Evolutionary conservation across 129 eudicot species (phyloP), one percentile per base, ranked within the genome.

Genomic region (Chrysanthemum makinoi): DNA sequence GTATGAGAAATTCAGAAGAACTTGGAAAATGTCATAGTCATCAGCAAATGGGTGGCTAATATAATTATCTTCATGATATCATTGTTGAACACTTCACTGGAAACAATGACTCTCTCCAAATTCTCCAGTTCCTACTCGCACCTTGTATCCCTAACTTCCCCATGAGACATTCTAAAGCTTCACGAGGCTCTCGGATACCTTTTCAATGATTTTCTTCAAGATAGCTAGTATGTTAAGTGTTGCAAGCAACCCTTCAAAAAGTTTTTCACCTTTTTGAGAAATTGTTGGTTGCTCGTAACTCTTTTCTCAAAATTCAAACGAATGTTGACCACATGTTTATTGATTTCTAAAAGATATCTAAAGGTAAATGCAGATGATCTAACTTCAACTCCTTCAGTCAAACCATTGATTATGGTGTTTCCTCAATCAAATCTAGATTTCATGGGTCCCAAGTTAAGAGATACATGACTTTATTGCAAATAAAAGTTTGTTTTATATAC

Each of bases 341-440:
- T 60, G 15, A 60, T 60, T 60, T 26, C 10, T 62, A 30, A 62
- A 44, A 62, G 17, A 6, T 48, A 7, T 18, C 49, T 62, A 7
- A 61, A 61, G 28, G 44, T 61, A 10, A 61, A 61, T 28, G 66
- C 24, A 62, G 50, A 33, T 10, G 44, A 60, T 60, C 65, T 18
- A 57, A 22, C 62, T 57, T 57, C 30, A 55, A 57, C 3, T 57
- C 30, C 62, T 26, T 57, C 6, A 10, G 44, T 39, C 44, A 39
- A 39, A 6, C 10, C 44, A 26, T 60, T 60, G 65, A 26, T 60
- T 24, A 11, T 12, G 65, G 44, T 22, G 44, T 24, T 39, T 60
- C 30, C 65, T 39, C 44, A 39, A 60, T 60, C 30, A 16, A 39
- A 60, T 60, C 43, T 26, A 60, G 16, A 24, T 60, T 26, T 60